Conservation (phyloP, 148 eudicot species). For the Rhododendron williamsianum region DNA sequence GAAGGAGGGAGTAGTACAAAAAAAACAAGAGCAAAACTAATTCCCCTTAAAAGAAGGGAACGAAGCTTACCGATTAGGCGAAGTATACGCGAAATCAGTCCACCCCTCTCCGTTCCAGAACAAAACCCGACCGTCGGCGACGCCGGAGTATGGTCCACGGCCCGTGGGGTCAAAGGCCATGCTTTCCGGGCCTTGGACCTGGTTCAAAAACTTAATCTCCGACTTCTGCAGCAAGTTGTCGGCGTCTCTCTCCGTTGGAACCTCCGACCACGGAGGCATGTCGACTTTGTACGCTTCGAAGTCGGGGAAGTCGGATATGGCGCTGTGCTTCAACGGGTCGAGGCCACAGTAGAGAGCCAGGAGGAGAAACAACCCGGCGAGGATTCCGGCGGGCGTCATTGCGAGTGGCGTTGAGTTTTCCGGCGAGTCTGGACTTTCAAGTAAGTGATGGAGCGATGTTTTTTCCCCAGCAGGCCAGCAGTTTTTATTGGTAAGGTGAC, state of each 20-base stretch:
- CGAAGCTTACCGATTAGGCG: constrained; percentile 60
- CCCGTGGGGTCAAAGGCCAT: constrained; percentile 75
- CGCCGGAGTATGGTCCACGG: constrained; percentile 81
- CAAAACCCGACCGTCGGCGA: constrained; percentile 83
- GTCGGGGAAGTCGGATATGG: constrained; percentile 52
- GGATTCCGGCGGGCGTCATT: constrained; percentile 22
- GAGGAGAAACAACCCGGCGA: constrained; percentile 26
- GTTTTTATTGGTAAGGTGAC: background rate
- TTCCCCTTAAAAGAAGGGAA: background rate
- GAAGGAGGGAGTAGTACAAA: no score
- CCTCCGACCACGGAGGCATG: constrained; percentile 39
- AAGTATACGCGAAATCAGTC: constrained; percentile 80
- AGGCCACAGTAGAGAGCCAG: constrained; percentile 66
- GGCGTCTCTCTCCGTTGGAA: constrained; percentile 43
- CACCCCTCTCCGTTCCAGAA: constrained; percentile 73
- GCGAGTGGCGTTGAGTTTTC: background rate
- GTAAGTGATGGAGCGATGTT: background rate
- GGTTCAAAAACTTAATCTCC: constrained; percentile 57
- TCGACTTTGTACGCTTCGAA: constrained; percentile 37
- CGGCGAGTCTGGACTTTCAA: background rate
- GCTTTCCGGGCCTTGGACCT: constrained; percentile 89
- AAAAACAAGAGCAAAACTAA: background rate
- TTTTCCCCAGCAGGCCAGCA: background rate
- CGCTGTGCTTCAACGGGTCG: constrained; percentile 75
- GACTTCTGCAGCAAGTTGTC: constrained; percentile 61